phyloP scores from a whole-genome alignment of 371 early-diverging fungal genomes.

The Mucor velutinosus region DNA sequence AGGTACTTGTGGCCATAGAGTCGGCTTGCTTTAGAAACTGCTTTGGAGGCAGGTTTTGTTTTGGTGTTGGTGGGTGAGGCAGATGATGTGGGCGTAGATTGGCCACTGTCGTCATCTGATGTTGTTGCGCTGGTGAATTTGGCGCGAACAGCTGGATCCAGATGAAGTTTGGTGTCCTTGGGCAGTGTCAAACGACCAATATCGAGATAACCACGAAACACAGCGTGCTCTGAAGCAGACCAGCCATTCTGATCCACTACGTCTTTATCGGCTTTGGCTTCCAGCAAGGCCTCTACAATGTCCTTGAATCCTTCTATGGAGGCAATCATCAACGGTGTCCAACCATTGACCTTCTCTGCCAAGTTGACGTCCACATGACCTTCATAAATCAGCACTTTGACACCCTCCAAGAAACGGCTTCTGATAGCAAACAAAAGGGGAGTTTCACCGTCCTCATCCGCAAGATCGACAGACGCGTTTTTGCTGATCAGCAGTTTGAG shows the following conservation, averaged over 20 bases:
- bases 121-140: not conserved
- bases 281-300: conserved; percentile 51
- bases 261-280: conserved; percentile 58
- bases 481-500: conserved; percentile 52
- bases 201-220: conserved; percentile 61
- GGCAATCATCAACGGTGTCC: conserved; percentile 70
- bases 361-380: conserved; percentile 44
- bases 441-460: conserved; percentile 71
- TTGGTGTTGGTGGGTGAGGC: not conserved
- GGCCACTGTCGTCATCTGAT: conserved; percentile 7
- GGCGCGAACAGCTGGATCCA: conserved; percentile 11
- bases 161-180: conserved; percentile 2
- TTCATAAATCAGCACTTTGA: conserved; percentile 46
- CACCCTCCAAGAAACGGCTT: conserved; percentile 56
- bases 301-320: conserved; percentile 63
- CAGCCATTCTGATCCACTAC: conserved; percentile 55
- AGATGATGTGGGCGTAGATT: not conserved
- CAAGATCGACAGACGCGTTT: conserved; percentile 55
- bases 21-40: conserved; percentile 43
- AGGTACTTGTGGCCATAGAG: conserved; percentile 72
- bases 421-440: conserved; percentile 63
- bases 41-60: conserved; percentile 16
- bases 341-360: conserved; percentile 53
- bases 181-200: conserved; percentile 58
- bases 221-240: conserved; percentile 73